Conservation (phyloP, 768 basidiomycete genomes). For the Sporobolomyces roseus region DNA sequence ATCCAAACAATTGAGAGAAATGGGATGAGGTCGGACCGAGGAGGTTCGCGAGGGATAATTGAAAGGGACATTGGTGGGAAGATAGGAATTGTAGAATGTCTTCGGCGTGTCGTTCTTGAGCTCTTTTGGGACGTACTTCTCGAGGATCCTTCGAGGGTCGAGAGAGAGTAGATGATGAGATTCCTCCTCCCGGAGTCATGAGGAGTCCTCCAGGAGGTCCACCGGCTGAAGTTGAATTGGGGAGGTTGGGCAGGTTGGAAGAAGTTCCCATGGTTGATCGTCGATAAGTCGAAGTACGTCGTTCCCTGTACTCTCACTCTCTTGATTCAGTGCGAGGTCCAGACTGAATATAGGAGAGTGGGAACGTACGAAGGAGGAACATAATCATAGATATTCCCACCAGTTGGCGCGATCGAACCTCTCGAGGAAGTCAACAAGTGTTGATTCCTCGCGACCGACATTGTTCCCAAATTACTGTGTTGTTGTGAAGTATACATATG, state of each 20-base stretch:
- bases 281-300: slow-evolving; percentile 32
- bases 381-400: slow-evolving; percentile 12
- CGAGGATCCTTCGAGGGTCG: slow-evolving; percentile 23
- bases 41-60: slow-evolving; percentile 57
- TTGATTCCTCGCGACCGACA: slow-evolving; percentile 23
- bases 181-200: slow-evolving; percentile 22
- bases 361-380: slow-evolving; percentile 16
- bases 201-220: not conserved
- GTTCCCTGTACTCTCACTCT: slow-evolving; percentile 14
- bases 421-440: not conserved
- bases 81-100: slow-evolving; percentile 42
- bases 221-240: not conserved
- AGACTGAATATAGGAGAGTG: not conserved
- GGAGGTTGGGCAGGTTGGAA: too few species aligned
- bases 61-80: slow-evolving; percentile 33
- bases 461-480: not conserved
- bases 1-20: slow-evolving; percentile 77
- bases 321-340: not conserved
- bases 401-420: slow-evolving; percentile 8
- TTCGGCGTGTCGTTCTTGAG: slow-evolving; percentile 25
- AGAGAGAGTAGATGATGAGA: not conserved
- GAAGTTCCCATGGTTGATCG: slow-evolving; percentile 22
- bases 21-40: slow-evolving; percentile 78
- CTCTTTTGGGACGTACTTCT: slow-evolving; percentile 1
- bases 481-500: slow-evolving; percentile 25